Percentiles rank a stretch among this genome's conserved stretches.
These are phyloP conservation scores for Tagetes erecta DNA, from an alignment of 129 eudicot species.

Conservation along the genomic window DNA sequence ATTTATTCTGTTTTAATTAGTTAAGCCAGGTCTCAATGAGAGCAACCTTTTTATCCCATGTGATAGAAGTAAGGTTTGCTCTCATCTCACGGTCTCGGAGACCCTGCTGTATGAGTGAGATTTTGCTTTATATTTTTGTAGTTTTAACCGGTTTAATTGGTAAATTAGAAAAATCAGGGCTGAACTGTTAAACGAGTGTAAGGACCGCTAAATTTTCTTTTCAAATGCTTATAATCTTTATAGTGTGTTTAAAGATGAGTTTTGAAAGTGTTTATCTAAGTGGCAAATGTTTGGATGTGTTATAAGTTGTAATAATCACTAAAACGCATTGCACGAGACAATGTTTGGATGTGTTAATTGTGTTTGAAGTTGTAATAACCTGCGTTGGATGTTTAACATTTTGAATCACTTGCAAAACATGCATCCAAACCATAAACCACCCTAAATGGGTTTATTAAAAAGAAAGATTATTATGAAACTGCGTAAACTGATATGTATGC, in stretches of 20 bases:
- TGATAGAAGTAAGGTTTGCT: too few species aligned
- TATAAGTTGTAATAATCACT: not conserved
- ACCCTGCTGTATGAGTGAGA: too few species aligned
- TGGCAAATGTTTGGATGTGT: not conserved
- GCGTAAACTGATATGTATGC: slow-evolving; percentile 12
- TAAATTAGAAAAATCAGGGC: not conserved
- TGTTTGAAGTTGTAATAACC: not conserved
- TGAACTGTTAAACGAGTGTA: not conserved
- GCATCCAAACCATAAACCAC: not conserved
- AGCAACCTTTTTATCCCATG: too few species aligned
- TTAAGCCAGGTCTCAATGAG: too few species aligned
- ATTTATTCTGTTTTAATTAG: not conserved
- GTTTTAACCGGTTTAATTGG: not conserved
- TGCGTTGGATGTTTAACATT: not conserved
- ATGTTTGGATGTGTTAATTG: not conserved
- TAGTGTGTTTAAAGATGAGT: not conserved
- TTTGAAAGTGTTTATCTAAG: not conserved
- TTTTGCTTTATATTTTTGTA: too few species aligned
- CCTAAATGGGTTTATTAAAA: not conserved
- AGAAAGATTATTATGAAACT: not conserved
- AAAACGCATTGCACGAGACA: not conserved
- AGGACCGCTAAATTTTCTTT: not conserved
- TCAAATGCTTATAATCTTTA: not conserved
- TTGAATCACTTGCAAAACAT: not conserved
- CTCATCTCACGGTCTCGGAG: too few species aligned